Conservation (phyloP, 2,329 filamentous ascomycete species). For the Aspergillus flavus region DNA sequence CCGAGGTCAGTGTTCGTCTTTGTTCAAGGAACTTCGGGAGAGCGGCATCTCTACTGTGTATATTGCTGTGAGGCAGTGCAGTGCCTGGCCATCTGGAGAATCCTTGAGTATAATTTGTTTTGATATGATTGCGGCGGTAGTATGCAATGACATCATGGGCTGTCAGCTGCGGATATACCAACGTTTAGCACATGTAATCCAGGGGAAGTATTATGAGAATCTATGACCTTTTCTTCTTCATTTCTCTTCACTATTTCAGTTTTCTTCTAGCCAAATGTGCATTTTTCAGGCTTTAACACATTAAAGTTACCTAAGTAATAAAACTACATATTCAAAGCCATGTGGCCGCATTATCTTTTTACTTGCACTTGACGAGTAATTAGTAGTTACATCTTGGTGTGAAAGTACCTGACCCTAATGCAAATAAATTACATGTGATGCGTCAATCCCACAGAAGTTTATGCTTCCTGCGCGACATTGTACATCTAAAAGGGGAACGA, state of each 20-base stretch:
- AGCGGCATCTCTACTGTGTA: neutral
- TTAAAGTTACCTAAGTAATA: neutral
- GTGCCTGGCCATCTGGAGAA: neutral
- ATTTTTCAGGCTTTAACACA: neutral
- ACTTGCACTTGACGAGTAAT: neutral
- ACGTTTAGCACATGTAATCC: neutral
- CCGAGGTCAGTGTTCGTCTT: conserved; percentile 12
- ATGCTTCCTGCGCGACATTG: neutral
- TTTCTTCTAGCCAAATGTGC: neutral
- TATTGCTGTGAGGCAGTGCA: neutral
- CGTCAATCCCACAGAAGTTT: neutral
- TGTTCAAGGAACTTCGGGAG: neutral
- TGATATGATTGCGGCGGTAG: neutral
- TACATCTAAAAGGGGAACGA: neutral
- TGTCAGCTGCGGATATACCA: neutral
- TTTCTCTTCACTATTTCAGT: neutral
- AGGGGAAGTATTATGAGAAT: neutral
- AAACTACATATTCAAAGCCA: neutral
- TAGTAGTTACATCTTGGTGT: neutral
- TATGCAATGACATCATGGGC: conserved; percentile 1
- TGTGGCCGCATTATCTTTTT: no score
- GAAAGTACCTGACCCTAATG: neutral
- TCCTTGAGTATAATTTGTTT: neutral
- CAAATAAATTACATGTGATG: neutral
- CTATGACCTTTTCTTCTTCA: neutral